Conservation (phyloP, 306 rosid genomes). For the Erythrophleum fordii region DNA sequence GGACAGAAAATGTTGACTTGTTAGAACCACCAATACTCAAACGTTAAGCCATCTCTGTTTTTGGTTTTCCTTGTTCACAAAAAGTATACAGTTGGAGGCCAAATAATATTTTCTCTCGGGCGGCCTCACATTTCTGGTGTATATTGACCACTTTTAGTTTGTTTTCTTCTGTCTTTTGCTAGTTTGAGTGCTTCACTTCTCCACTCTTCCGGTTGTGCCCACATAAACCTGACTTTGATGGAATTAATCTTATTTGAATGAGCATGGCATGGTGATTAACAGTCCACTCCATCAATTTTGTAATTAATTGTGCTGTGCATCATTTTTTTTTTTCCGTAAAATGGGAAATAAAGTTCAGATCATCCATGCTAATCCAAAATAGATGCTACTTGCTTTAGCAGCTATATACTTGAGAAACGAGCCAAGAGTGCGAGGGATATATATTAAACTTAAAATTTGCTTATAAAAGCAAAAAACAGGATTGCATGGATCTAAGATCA, state of each 20-base stretch:
- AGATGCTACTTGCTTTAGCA: neutral
- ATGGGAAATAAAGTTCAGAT: no score
- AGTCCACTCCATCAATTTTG: neutral
- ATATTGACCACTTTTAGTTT: neutral
- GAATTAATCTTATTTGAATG: no score
- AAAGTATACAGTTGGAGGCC: conserved; percentile 9
- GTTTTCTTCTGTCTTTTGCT: neutral
- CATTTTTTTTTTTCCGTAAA: no score
- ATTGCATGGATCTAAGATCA: conserved; percentile 29
- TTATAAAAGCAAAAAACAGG: neutral
- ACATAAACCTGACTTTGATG: neutral
- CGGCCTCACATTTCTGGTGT: neutral
- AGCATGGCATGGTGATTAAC: neutral
- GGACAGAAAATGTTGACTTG: neutral
- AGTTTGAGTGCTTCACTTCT: neutral
- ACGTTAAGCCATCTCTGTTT: neutral
- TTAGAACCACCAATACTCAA: neutral
- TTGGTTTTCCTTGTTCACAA: neutral
- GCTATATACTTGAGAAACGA: no score
- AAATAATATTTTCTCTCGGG: neutral
- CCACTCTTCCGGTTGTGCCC: neutral
- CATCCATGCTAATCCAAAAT: neutral
- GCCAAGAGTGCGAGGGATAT: neutral
- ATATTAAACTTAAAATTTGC: conserved; percentile 14
- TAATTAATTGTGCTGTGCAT: neutral